phyloP scores from a whole-genome alignment of 805 yeast species.

The Wilhelminamyces savonicus region DNA sequence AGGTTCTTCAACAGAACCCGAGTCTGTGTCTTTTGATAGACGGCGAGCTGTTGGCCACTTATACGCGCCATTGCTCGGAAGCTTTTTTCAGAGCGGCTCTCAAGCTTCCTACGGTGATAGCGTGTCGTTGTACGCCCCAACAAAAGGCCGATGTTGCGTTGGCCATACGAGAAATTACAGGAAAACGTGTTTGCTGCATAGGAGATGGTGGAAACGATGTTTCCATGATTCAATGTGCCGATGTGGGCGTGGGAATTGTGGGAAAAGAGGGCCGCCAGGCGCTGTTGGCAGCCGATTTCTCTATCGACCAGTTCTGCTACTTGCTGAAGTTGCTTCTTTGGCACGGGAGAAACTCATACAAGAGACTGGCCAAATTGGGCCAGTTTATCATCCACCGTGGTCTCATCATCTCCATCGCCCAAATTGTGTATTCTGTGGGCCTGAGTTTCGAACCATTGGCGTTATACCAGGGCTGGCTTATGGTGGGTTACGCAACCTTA shows the following conservation, averaged over 20 bases:
- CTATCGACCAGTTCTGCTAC: constrained; percentile 86
- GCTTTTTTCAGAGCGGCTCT: constrained; percentile 79
- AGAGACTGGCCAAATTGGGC: constrained; percentile 88
- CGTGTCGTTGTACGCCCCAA: constrained; percentile 98
- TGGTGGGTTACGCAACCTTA: constrained; percentile 97
- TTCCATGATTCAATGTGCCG: constrained; percentile 97
- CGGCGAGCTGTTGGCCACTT: constrained; percentile 81
- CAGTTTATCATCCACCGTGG: constrained; percentile 98
- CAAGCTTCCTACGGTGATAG: constrained; percentile 86
- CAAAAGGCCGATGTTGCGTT: constrained; percentile 95
- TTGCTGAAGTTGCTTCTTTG: constrained; percentile 80
- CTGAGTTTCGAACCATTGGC: constrained; percentile 92
- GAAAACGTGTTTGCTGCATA: constrained; percentile 90
- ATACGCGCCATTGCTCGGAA: constrained; percentile 52
- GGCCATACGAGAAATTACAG: constrained; percentile 70
- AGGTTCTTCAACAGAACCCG: constrained; percentile 47
- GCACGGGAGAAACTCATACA: constrained; percentile 98
- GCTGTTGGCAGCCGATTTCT: constrained; percentile 93
- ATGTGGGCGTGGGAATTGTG: constrained; percentile 97
- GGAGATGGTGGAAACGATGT: constrained; percentile 99
- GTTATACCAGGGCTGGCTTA: constrained; percentile 88
- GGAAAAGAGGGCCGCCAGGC: constrained; percentile 99
- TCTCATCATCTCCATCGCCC: constrained; percentile 86
- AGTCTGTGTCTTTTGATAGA: constrained; percentile 82
- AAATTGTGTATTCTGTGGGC: constrained; percentile 83